phyloP scores from a whole-genome alignment of 805 yeast species.

The Wickerhamiella azymoides region DNA sequence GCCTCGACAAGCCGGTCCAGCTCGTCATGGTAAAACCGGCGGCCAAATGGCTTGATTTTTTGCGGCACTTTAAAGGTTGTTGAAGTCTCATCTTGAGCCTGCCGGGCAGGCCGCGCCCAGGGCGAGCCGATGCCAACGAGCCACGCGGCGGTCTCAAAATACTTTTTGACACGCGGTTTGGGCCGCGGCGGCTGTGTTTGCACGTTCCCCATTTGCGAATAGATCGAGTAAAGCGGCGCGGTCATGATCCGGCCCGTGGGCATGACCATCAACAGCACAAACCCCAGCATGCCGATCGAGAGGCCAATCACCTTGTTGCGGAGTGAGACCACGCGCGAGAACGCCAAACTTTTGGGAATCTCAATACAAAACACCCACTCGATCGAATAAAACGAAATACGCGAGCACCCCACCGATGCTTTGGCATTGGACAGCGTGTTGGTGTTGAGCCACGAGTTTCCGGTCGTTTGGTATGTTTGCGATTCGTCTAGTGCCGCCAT shows the following conservation, averaged over 20 bases:
- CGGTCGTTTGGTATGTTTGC: not conserved
- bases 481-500: not conserved
- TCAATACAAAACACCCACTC: constrained; percentile 14
- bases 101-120: not conserved
- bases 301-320: constrained; percentile 14
- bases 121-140: not conserved
- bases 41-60: constrained; percentile 14
- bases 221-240: constrained; percentile 14
- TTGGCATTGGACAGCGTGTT: constrained; percentile 4
- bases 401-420: constrained; percentile 19
- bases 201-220: constrained; percentile 14
- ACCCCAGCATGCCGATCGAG: constrained; percentile 14
- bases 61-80: constrained; percentile 13
- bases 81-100: not conserved
- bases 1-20: constrained; percentile 77
- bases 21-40: constrained; percentile 41
- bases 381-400: constrained; percentile 6
- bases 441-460: constrained; percentile 13
- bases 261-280: constrained; percentile 11
- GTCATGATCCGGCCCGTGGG: constrained; percentile 15
- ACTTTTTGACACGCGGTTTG: not conserved
- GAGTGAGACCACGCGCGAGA: constrained; percentile 7
- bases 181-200: not conserved
- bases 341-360: constrained; percentile 8
- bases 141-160: not conserved